Base-by-base conservation (phyloP, 768 basidiomycete genomes). In the Lyophyllum shimeji region DNA sequence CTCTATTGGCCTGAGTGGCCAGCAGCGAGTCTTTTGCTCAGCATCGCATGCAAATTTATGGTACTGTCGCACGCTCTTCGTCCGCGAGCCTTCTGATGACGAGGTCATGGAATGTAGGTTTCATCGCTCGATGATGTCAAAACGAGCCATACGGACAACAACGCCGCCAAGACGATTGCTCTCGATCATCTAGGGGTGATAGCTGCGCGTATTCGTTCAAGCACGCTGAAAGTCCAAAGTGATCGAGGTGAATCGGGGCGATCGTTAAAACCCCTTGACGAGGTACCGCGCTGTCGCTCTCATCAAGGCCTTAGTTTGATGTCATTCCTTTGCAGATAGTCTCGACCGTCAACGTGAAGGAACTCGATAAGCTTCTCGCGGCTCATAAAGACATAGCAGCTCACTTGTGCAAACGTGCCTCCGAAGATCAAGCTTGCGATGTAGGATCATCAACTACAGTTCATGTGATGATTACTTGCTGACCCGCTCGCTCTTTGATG, bases 1-100 rank as follows among this genome's bases (percentile, higher is more conserved):
- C 75, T 98, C 6, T 95, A 89, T 67, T 92, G 92, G 85, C 95
- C 97, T 0, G 97, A 99, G 71, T 99, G 96, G 95, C 97, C 97
- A 6, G 95, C 92, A 9, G 92, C 97, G 1, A 81, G 86, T 42
- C 71, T 97, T 17, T 76, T 97, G 37, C 73, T 98, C 34, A 83
- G 81, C 43, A 87, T 97, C 46, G 83, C 87, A 7, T 89, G 86
- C 60, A 89, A 87, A 67, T 87, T 86, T 61, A 92, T 98, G 92
- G 95, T 93, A 56, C n/a, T n/a, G 9, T 79, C 61, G 5, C 21
- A 57, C 3, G 24, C 23, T 29, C n/a, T 50, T 17, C 42, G 47
- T 39, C 33, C 9, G 24, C 31, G 9, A 4, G 18, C 46, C n/a
- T n/a, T 23, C 27, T 25, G 17, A 48, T 50, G 18, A 45, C 52